phyloP scores from a whole-genome alignment of 768 basidiomycete species.

The Lyophyllum atratum region DNA sequence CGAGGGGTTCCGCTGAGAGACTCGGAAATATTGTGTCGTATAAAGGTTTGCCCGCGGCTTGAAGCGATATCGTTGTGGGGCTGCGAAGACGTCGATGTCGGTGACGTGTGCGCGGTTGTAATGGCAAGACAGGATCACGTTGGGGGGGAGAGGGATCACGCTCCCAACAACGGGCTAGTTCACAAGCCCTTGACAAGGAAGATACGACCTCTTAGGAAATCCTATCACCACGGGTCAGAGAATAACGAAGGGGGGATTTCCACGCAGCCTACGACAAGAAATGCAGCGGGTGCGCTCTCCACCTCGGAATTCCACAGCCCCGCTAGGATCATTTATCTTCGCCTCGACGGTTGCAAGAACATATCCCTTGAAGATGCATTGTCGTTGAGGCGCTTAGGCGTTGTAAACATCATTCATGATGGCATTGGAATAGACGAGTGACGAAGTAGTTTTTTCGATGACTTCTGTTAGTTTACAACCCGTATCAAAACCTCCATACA shows the following conservation, averaged over 20 bases:
- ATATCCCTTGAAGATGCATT: constrained; percentile 39
- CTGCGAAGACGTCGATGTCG: constrained; percentile 45
- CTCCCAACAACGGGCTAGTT: constrained; percentile 17
- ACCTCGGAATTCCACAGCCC: constrained; percentile 20
- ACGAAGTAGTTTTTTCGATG: background rate
- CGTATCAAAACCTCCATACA: background rate
- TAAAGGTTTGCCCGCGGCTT: constrained; percentile 51
- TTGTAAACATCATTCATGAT: constrained; percentile 22
- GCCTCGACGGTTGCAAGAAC: constrained; percentile 41
- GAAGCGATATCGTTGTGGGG: constrained; percentile 54
- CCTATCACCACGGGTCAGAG: constrained; percentile 10
- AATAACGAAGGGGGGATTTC: background rate
- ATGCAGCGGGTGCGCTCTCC: background rate
- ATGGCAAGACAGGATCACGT: constrained; percentile 36
- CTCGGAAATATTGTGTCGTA: constrained; percentile 28
- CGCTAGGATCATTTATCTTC: constrained; percentile 40
- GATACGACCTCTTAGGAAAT: constrained; percentile 40
- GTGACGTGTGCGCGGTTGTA: constrained; percentile 37
- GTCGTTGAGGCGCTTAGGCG: constrained; percentile 39
- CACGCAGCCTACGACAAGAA: constrained; percentile 2
- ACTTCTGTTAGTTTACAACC: background rate
- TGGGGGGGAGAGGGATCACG: constrained; percentile 13
- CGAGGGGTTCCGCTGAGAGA: constrained; percentile 9
- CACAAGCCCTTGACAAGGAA: constrained; percentile 21
- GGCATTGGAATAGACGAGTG: background rate